Evolutionary conservation across 305 asterid species (phyloP).

Genomic region (Plantago coronopus): DNA sequence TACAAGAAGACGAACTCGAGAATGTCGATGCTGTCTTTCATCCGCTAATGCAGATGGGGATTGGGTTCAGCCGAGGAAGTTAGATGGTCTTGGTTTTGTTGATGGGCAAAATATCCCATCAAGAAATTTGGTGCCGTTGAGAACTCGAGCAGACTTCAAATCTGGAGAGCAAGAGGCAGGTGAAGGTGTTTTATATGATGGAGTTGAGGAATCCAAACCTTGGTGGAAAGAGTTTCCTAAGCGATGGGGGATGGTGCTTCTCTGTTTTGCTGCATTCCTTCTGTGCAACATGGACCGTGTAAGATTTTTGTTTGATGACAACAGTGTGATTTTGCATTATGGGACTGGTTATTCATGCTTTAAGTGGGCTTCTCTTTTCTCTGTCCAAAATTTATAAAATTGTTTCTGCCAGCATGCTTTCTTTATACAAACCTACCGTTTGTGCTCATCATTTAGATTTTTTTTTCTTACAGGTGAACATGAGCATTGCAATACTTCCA

Average conservation of each 20-base stretch:
- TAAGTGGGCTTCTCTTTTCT: constrained; percentile 15
- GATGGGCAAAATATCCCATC: constrained; percentile 33
- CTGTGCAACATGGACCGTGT: constrained; percentile 98
- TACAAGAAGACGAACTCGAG: constrained; percentile 36
- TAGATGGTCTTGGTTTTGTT: constrained; percentile 37
- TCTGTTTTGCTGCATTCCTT: constrained; percentile 82
- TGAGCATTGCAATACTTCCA: constrained; percentile 98
- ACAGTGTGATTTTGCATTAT: not conserved
- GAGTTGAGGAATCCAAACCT: constrained; percentile 37
- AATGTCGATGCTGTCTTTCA: constrained; percentile 39
- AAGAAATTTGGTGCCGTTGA: constrained; percentile 39
- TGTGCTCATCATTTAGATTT: constrained; percentile 1
- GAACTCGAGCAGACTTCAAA: constrained; percentile 67
- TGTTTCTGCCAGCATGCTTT: constrained; percentile 14
- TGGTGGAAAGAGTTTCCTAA: constrained; percentile 85
- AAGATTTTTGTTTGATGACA: constrained; percentile 25
- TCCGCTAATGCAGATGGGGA: constrained; percentile 32
- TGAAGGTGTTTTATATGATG: constrained; percentile 43
- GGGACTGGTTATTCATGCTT: not conserved
- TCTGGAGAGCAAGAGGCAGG: constrained; percentile 67
- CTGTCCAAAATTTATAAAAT: constrained; percentile 3
- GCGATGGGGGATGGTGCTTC: constrained; percentile 90
- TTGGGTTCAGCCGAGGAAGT: constrained; percentile 40
- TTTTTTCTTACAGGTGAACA: constrained; percentile 57
- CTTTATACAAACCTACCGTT: not conserved